Evolutionary conservation across 1,139 yeast species (phyloP), one percentile per base, ranked within the genome.

Genomic region (Yamadazyma friedrichii): DNA sequence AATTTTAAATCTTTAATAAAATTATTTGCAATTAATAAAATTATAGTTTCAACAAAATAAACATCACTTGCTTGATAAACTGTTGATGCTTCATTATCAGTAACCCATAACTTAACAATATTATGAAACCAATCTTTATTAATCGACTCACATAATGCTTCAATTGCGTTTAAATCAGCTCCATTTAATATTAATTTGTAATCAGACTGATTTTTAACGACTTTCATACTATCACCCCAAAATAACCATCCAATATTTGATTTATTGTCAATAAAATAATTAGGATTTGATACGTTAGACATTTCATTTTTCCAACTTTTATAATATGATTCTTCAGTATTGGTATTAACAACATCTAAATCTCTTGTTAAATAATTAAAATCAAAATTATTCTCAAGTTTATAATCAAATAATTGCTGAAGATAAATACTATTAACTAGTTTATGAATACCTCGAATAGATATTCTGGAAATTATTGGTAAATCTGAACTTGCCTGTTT

Each of bases 161-260:
- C 47, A 28, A 87, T 51, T 0, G 78, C 66, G 3, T 53, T 52
- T 0, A 47, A 42, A 43, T 83, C 84, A 4, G 54, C 42, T 1
- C 62, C 66, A 9, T 62, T 54, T 25, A 76, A 50, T 2, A 49
- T 39, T 25, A 48, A 46, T 6, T 48, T 45, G 15, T 28, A 36
- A 3, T 42, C 15, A 2, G 24, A 9, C 1, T 64, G 60, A 2
- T 60, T 57, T 15, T 64, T 61, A 10, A 78, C 67, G 1, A 77
- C 94, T 26, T 62, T 57, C 62, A 87, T 58, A 0, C 63, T 48
- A 9, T 76, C 64, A 13, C 84, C 88, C 96, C 97, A 88, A 39
- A 84, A 83, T 13, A 87, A 62, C 84, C 94, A 87, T 0, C 97
- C 96, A 10, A 67, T 63, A 54, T 67, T 71, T 2, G 76, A 66